Evolutionary conservation across 768 basidiomycete genomes (phyloP).

Genomic region (Mycena latifolia): DNA sequence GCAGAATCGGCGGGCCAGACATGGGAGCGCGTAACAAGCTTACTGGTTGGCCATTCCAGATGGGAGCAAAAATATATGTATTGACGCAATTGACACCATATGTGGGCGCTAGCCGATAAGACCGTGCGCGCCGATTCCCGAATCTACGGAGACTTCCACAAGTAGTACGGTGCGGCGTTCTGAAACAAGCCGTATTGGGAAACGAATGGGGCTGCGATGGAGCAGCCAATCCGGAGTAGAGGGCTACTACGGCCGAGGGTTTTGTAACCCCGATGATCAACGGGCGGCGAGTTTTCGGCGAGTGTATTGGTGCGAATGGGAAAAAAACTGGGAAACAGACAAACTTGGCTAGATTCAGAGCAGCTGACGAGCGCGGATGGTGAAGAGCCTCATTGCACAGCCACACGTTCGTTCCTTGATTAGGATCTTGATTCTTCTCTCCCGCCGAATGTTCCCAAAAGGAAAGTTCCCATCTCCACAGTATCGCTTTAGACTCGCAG

Average conservation of each 20-base stretch:
- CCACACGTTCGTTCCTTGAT: background rate
- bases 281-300: slow-evolving; percentile 6
- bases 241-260: background rate
- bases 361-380: no score
- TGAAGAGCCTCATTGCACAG: background rate
- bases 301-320: background rate
- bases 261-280: slow-evolving; percentile 13
- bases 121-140: slow-evolving; percentile 1
- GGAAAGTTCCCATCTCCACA: no score
- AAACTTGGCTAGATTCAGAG: no score
- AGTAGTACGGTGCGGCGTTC: background rate
- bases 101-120: slow-evolving; percentile 17
- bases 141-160: background rate
- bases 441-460: no score
- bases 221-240: slow-evolving; percentile 19
- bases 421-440: no score
- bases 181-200: slow-evolving; percentile 5
- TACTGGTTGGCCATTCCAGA: slow-evolving; percentile 12
- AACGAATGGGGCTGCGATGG: background rate
- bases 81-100: slow-evolving; percentile 25
- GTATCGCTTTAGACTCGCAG: background rate
- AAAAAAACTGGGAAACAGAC: background rate
- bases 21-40: slow-evolving; percentile 18
- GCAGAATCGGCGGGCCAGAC: slow-evolving; percentile 24
- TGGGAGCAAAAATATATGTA: background rate